A percentile compares a stretch with the other conserved stretches of the same genome.
Evolutionary conservation across 495 filamentous ascomycete genomes (phyloP).

Genomic region (Penicillium paxilli): DNA sequence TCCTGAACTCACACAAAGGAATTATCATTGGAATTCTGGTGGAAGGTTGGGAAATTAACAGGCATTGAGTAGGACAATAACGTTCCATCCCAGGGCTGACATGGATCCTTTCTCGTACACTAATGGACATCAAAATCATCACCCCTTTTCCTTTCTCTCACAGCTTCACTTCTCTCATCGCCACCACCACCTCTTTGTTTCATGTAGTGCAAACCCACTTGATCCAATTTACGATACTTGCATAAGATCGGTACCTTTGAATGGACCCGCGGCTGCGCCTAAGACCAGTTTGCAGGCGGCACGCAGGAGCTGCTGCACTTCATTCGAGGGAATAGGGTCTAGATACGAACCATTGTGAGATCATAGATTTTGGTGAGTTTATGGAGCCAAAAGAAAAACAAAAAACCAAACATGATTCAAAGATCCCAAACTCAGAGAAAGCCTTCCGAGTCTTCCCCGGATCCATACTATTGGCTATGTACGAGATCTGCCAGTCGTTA

Average conservation of each 20-base stretch:
- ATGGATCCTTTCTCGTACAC: neutral
- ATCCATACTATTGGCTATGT: slow-evolving; percentile 12
- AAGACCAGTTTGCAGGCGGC: slow-evolving; percentile 20
- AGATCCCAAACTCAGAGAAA: slow-evolving; percentile 4
- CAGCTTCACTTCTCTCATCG: neutral
- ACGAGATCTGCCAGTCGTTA: slow-evolving; percentile 6
- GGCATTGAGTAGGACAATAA: neutral
- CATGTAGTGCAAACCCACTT: slow-evolving; percentile 1
- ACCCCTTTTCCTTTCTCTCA: neutral
- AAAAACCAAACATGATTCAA: no score
- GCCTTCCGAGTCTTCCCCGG: slow-evolving; percentile 22
- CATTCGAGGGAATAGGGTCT: slow-evolving; percentile 13
- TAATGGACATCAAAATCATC: neutral
- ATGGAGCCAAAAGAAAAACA: neutral
- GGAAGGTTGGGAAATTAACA: neutral
- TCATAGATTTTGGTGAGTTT: neutral
- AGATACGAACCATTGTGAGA: slow-evolving; percentile 25
- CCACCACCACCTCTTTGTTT: neutral
- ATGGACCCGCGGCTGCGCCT: slow-evolving; percentile 19
- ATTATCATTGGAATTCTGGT: neutral
- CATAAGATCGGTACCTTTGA: slow-evolving; percentile 8
- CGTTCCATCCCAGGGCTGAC: neutral
- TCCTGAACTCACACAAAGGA: neutral
- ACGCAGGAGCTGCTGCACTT: slow-evolving; percentile 19
- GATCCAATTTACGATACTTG: slow-evolving; percentile 12